These are phyloP conservation scores for Fusarium sp. DNA, from an alignment of 2,329 filamentous ascomycete genomes.

Conservation along the genomic window DNA sequence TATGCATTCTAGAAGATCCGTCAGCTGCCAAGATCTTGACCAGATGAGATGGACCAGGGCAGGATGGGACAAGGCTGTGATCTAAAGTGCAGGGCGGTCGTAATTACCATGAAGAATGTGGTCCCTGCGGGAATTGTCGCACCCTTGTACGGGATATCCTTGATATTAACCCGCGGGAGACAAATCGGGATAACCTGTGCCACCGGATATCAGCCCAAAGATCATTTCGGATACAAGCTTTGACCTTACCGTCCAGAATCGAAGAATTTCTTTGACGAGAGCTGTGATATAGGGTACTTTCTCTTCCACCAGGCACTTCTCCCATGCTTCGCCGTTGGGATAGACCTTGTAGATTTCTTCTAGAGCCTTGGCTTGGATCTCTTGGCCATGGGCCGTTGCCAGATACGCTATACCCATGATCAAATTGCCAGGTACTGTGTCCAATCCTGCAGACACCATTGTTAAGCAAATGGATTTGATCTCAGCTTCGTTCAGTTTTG, in stretches of 20 bases:
- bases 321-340: conserved; percentile 81
- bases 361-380: conserved; percentile 77
- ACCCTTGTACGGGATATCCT: conserved; percentile 76
- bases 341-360: conserved; percentile 78
- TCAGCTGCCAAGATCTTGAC: neutral
- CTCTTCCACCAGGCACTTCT: conserved; percentile 77
- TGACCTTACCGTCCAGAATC: conserved; percentile 73
- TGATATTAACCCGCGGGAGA: conserved; percentile 77
- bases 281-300: conserved; percentile 83
- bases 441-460: conserved; percentile 84
- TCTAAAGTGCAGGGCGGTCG: neutral
- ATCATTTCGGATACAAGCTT: neutral
- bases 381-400: conserved; percentile 73
- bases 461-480: conserved; percentile 84
- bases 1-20: conserved; percentile 70
- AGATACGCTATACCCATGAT: conserved; percentile 85
- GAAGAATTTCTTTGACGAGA: conserved; percentile 80
- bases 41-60: neutral
- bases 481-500: conserved; percentile 65
- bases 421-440: conserved; percentile 83
- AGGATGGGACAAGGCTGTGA: neutral
- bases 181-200: conserved; percentile 75
- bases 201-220: neutral
- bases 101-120: conserved; percentile 78
- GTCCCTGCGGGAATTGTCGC: conserved; percentile 78